Conservation (phyloP, 345 rosid genomes). For the Lepidium aucheri region DNA sequence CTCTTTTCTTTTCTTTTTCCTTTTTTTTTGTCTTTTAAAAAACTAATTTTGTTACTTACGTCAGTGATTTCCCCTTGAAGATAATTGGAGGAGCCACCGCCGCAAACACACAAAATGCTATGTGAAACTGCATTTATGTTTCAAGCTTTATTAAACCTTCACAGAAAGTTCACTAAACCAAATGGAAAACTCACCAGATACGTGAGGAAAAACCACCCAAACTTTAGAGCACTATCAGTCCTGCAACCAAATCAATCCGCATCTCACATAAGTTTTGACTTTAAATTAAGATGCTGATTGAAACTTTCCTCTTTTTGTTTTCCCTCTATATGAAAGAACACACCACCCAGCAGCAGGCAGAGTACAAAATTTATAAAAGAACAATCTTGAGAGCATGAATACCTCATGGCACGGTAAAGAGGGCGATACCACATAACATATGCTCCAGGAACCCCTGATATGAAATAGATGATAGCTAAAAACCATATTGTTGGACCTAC, state of each 20-base stretch:
- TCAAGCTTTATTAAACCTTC: not conserved
- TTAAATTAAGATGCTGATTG: not conserved
- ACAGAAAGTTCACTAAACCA: not conserved
- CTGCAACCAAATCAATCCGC: slow-evolving; percentile 34
- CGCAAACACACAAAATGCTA: slow-evolving; percentile 80
- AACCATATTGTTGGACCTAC: slow-evolving; percentile 90
- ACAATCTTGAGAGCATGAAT: not conserved
- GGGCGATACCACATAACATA: slow-evolving; percentile 92
- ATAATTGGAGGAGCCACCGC: slow-evolving; percentile 83
- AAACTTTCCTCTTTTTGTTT: not conserved
- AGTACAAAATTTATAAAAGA: not conserved
- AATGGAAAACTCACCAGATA: slow-evolving; percentile 51
- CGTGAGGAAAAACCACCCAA: slow-evolving; percentile 83
- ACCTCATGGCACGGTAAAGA: slow-evolving; percentile 94
- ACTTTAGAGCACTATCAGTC: slow-evolving; percentile 96
- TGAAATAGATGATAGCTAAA: slow-evolving; percentile 85
- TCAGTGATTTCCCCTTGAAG: slow-evolving; percentile 87
- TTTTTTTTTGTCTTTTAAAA: not conserved
- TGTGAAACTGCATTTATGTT: slow-evolving; percentile 57
- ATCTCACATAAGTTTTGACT: not conserved
- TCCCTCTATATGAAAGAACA: not conserved
- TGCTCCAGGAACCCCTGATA: slow-evolving; percentile 86
- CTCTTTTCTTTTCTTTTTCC: not conserved
- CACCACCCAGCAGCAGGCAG: not conserved
- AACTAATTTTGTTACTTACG: slow-evolving; percentile 49